Percentiles rank a stretch among this genome's conserved stretches.
Conservation (phyloP, 2,329 filamentous ascomycete species). For the Penicillium decumbens region DNA sequence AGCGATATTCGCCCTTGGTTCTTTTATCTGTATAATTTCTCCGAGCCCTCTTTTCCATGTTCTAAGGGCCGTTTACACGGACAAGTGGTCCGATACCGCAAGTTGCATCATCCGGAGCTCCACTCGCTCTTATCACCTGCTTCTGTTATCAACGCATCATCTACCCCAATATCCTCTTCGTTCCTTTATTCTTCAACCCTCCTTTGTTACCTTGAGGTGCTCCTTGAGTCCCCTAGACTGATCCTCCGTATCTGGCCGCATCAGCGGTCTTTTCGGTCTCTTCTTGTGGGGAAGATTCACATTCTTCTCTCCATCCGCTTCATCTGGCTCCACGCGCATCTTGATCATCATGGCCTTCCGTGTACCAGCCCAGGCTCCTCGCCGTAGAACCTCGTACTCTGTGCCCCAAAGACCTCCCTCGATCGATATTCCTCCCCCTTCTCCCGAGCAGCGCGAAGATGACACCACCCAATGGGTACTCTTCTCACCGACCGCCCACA, state of each 20-base stretch:
- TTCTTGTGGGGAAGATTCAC: conserved; percentile 25
- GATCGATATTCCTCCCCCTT: conserved; percentile 26
- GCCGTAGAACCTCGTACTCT: conserved; percentile 34
- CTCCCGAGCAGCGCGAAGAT: conserved; percentile 48
- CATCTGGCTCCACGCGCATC: conserved; percentile 7
- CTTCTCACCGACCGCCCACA: conserved; percentile 75
- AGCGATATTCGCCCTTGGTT: neutral
- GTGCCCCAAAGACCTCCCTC: conserved; percentile 24
- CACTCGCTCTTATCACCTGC: conserved; percentile 7
- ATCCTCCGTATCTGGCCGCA: conserved; percentile 9
- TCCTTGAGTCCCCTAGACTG: neutral
- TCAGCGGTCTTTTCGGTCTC: conserved; percentile 11
- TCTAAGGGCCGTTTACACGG: neutral
- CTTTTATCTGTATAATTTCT: neutral
- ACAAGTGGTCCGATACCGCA: conserved; percentile 14
- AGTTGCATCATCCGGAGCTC: conserved; percentile 14
- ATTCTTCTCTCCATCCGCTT: conserved; percentile 3
- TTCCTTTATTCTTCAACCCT: neutral
- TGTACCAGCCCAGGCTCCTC: conserved; percentile 34
- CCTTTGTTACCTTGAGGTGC: neutral
- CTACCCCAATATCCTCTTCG: conserved; percentile 6
- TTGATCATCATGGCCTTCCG: conserved; percentile 35
- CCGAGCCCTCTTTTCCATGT: neutral
- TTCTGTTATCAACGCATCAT: conserved; percentile 21
- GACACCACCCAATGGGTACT: conserved; percentile 94